Evolutionary conservation across 352 stramenopile species (phyloP).

Genomic region (Pythium diclinum): DNA sequence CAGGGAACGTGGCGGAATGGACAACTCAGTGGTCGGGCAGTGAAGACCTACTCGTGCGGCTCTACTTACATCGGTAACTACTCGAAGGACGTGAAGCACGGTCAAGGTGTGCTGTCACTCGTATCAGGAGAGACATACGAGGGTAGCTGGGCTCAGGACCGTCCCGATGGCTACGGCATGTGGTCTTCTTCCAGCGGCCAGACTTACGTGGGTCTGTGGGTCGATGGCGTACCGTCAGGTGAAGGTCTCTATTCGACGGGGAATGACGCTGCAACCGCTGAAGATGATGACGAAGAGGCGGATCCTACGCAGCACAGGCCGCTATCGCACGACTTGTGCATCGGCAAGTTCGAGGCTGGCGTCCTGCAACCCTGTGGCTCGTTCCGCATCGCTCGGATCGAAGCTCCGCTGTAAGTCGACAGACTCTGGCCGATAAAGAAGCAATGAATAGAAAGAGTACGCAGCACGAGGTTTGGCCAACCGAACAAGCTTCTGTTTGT

Average conservation of each 20-base stretch:
- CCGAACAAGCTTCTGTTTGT: constrained; percentile 27
- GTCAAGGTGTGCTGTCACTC: constrained; percentile 59
- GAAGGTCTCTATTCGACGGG: constrained; percentile 49
- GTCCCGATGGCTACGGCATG: constrained; percentile 60
- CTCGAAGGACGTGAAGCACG: constrained; percentile 38
- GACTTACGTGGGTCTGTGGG: constrained; percentile 58
- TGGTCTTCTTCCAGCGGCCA: constrained; percentile 46
- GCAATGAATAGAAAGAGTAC: constrained; percentile 13
- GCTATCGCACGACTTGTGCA: constrained; percentile 9
- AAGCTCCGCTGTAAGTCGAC: constrained; percentile 20
- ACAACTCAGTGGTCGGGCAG: constrained; percentile 38
- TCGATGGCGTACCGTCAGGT: constrained; percentile 47
- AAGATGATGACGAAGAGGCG: constrained; percentile 28
- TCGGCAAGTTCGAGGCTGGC: constrained; percentile 45
- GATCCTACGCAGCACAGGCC: constrained; percentile 8
- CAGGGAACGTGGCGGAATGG: constrained; percentile 49
- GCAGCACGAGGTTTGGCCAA: constrained; percentile 25
- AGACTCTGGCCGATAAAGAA: not conserved
- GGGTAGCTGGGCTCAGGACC: constrained; percentile 50
- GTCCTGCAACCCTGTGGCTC: constrained; percentile 42
- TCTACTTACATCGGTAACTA: constrained; percentile 60
- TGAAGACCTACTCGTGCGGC: constrained; percentile 56
- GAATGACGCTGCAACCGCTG: constrained; percentile 17
- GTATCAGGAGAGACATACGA: constrained; percentile 63
- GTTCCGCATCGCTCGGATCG: constrained; percentile 43